A percentile compares a stretch with the other conserved stretches of the same genome.
Evolutionary conservation across 345 rosid species (phyloP).

Genomic region (Arabidopsis suecica): DNA sequence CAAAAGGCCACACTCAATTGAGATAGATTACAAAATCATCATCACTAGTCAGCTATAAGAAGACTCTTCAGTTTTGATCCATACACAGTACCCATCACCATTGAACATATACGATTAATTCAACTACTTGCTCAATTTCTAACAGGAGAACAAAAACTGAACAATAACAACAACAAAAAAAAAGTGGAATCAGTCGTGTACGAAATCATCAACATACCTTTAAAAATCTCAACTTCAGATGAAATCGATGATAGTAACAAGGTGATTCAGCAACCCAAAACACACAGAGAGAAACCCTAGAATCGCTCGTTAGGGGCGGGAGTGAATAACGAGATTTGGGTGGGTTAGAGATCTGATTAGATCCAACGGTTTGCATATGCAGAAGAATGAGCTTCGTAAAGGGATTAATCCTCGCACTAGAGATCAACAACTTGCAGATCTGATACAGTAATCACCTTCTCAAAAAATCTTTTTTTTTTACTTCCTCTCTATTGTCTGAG

Average conservation of each 20-base stretch:
- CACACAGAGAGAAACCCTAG: constrained; percentile 36
- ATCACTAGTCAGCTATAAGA: constrained; percentile 20
- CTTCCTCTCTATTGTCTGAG: background rate
- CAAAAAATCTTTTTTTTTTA: background rate
- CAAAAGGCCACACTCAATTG: constrained; percentile 14
- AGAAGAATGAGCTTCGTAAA: constrained; percentile 83
- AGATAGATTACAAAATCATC: constrained; percentile 26
- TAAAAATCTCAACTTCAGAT: constrained; percentile 35
- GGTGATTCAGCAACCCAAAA: constrained; percentile 23
- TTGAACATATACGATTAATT: constrained; percentile 4
- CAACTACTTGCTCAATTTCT: constrained; percentile 21
- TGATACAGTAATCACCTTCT: constrained; percentile 57
- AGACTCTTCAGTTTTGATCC: constrained; percentile 23
- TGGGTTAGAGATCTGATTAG: constrained; percentile 93
- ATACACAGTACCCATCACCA: constrained; percentile 11
- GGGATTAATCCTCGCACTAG: constrained; percentile 97
- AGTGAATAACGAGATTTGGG: constrained; percentile 35
- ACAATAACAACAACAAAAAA: background rate
- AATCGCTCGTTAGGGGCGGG: constrained; percentile 37
- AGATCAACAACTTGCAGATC: constrained; percentile 90
- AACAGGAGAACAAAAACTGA: background rate
- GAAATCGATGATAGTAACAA: constrained; percentile 34
- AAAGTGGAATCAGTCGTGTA: constrained; percentile 13
- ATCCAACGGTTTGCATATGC: constrained; percentile 89
- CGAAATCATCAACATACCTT: constrained; percentile 33